Evolutionary conservation across 1,284 basidiomycete genomes (phyloP).

Genomic region (Tilletia walkeri): DNA sequence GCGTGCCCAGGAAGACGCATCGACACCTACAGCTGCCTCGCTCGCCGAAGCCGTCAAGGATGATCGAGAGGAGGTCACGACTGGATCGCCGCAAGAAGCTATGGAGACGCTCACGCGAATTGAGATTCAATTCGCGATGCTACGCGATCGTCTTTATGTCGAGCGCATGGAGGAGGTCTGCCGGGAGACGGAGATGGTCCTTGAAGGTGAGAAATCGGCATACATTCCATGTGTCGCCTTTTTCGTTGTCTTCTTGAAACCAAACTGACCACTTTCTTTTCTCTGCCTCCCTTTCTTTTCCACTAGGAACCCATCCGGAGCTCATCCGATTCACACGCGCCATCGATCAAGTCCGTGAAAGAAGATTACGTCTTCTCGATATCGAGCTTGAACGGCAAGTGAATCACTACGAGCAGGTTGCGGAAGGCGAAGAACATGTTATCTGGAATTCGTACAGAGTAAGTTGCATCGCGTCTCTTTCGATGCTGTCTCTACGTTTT

Average conservation of each 20-base stretch:
- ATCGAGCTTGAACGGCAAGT: conserved; percentile 64
- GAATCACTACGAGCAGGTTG: conserved; percentile 69
- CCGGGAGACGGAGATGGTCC: conserved; percentile 61
- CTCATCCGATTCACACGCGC: conserved; percentile 68
- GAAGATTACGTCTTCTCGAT: conserved; percentile 54
- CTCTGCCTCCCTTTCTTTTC: conserved; percentile 14
- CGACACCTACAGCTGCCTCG: not conserved
- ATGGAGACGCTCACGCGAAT: conserved; percentile 62
- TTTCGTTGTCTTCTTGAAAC: no score
- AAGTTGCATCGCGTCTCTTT: conserved; percentile 40
- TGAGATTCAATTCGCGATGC: conserved; percentile 62
- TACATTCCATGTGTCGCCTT: not conserved
- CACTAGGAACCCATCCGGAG: conserved; percentile 74
- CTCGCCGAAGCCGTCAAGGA: not conserved
- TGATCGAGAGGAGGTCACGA: not conserved
- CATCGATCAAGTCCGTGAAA: conserved; percentile 55
- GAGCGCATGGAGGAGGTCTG: conserved; percentile 63
- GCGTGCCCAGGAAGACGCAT: conserved; percentile 1
- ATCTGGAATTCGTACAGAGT: conserved; percentile 69
- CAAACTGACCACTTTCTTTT: not conserved
- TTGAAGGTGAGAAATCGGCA: conserved; percentile 57
- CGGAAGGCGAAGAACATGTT: conserved; percentile 65
- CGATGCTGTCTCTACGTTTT: not conserved
- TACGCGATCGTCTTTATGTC: conserved; percentile 62
- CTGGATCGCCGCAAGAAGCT: conserved; percentile 54